Conservation (phyloP, 441 rosid genomes). For the Pelargonium australe region DNA sequence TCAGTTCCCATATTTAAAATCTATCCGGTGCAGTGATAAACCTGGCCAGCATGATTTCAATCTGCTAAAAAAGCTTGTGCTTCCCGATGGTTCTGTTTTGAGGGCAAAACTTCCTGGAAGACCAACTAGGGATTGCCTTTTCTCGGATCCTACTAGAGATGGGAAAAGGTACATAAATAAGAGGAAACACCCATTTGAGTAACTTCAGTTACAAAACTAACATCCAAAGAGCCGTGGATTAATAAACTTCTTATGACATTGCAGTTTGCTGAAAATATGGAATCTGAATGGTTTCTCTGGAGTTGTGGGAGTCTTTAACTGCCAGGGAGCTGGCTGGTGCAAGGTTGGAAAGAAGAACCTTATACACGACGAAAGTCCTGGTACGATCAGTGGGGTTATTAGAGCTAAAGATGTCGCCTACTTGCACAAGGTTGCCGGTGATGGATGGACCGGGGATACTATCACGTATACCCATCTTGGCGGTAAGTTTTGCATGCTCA, state of each 20-base stretch:
- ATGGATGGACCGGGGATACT: conserved; percentile 56
- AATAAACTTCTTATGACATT: neutral
- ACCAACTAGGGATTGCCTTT: conserved; percentile 75
- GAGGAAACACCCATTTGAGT: neutral
- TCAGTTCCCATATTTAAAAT: neutral
- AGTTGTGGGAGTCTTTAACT: conserved; percentile 74
- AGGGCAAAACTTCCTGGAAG: conserved; percentile 61
- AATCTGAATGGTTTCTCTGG: conserved; percentile 79
- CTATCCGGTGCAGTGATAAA: conserved; percentile 43
- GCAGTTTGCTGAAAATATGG: conserved; percentile 41
- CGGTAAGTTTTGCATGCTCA: neutral
- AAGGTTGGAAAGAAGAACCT: conserved; percentile 56
- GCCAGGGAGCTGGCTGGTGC: conserved; percentile 98
- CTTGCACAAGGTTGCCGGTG: conserved; percentile 51
- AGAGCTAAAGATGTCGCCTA: conserved; percentile 68
- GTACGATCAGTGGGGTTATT: conserved; percentile 44
- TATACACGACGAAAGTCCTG: conserved; percentile 50
- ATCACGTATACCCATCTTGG: conserved; percentile 48
- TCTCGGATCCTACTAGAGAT: conserved; percentile 77
- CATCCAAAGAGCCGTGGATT: neutral
- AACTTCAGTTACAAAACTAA: neutral
- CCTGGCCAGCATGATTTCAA: conserved; percentile 84
- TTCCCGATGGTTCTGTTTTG: conserved; percentile 68
- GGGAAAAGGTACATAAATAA: conserved; percentile 29
- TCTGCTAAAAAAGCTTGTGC: conserved; percentile 60